These are phyloP conservation scores for Leucocoprinus birnbaumii DNA, from an alignment of 768 basidiomycete genomes.

Conservation along the genomic window DNA sequence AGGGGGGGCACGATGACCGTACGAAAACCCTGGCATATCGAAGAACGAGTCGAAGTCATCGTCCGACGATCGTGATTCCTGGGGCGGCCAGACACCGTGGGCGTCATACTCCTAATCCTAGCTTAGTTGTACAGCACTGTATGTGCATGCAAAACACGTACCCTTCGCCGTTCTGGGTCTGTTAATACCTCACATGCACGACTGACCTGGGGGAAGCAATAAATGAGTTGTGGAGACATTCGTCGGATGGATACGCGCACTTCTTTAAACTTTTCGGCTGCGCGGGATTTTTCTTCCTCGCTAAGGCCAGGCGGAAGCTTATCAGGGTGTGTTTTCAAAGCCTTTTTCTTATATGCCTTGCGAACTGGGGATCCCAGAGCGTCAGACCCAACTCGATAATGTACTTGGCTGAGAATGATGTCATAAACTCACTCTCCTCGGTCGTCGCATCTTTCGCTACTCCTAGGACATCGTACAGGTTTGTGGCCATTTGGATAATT, in stretches of 20 bases:
- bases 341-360: conserved; percentile 63
- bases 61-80: conserved; percentile 30
- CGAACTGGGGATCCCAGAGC: conserved; percentile 24
- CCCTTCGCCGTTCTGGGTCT: conserved; percentile 56
- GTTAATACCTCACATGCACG: conserved; percentile 77
- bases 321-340: conserved; percentile 72
- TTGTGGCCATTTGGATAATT: conserved; percentile 41
- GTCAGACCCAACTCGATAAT: background rate
- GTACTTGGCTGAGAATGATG: background rate
- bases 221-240: background rate
- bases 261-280: conserved; percentile 55
- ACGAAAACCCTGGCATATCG: conserved; percentile 10
- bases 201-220: conserved; percentile 59
- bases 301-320: conserved; percentile 56
- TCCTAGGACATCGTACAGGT: conserved; percentile 66
- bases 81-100: conserved; percentile 76
- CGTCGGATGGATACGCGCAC: conserved; percentile 19
- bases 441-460: conserved; percentile 49
- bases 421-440: conserved; percentile 57
- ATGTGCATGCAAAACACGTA: conserved; percentile 20
- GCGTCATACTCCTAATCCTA: conserved; percentile 64
- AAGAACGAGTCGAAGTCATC: conserved; percentile 10
- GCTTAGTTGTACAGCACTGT: too few species aligned
- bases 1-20: conserved; percentile 25
- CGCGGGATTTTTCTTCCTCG: conserved; percentile 45